A percentile compares a stretch with the other conserved stretches of the same genome.
Evolutionary conservation across 1,139 yeast species (phyloP).

Genomic region (Zygoascus sp.): DNA sequence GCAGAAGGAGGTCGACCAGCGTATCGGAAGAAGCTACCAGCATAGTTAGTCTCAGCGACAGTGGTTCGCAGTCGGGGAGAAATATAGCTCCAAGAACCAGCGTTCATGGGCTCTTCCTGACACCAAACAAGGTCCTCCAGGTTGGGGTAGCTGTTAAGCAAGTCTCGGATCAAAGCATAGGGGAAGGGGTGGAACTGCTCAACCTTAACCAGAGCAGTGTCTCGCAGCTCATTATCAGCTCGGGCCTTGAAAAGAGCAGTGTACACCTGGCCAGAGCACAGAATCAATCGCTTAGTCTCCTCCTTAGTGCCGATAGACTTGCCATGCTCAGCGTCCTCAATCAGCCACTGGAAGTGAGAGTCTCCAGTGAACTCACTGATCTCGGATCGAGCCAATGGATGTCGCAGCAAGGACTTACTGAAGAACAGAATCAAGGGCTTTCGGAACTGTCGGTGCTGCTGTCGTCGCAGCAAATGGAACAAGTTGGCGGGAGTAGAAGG

Average conservation of each 20-base stretch:
- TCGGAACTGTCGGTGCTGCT: constrained; percentile 98
- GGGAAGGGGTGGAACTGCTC: constrained; percentile 99
- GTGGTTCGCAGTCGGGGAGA: constrained; percentile 78
- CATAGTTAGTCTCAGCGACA: constrained; percentile 67
- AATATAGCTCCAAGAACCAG: constrained; percentile 82
- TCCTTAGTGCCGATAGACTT: constrained; percentile 69
- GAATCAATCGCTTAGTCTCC: constrained; percentile 81
- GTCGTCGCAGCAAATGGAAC: constrained; percentile 97
- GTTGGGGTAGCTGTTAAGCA: constrained; percentile 74
- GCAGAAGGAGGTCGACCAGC: constrained; percentile 99
- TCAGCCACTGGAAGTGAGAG: constrained; percentile 90
- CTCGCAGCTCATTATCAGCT: constrained; percentile 65
- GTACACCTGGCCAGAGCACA: constrained; percentile 91
- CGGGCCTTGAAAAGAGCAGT: constrained; percentile 90
- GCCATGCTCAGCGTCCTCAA: constrained; percentile 85
- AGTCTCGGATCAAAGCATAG: constrained; percentile 84
- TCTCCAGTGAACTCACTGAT: constrained; percentile 85
- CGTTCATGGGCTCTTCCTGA: constrained; percentile 98
- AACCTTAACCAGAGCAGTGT: constrained; percentile 81
- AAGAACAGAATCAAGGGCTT: constrained; percentile 87
- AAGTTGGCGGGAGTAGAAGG: constrained; percentile 97
- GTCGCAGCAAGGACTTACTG: constrained; percentile 93
- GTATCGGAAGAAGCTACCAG: constrained; percentile 61
- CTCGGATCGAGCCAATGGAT: constrained; percentile 90
- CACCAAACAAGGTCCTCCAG: constrained; percentile 90